Evolutionary conservation across 345 rosid genomes (phyloP).

Genomic region (Noccaea caerulescens): DNA sequence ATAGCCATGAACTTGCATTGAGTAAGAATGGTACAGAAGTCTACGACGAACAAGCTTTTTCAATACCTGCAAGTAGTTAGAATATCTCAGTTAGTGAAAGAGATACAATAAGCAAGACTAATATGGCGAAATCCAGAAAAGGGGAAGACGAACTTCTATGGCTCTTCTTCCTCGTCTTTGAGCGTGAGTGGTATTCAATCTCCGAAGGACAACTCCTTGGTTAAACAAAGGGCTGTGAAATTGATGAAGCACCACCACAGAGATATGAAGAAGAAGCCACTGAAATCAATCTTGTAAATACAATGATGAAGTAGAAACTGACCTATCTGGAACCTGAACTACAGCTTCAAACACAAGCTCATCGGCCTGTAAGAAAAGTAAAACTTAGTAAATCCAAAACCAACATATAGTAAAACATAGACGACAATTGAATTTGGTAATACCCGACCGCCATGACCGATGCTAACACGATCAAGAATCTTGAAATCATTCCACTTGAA

Average conservation of each 20-base stretch:
- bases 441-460: conserved; percentile 93
- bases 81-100: not conserved
- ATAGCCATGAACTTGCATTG: conserved; percentile 93
- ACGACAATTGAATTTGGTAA: not conserved
- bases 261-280: conserved; percentile 15
- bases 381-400: not conserved
- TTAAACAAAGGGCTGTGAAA: conserved; percentile 78
- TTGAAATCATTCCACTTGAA: conserved; percentile 81
- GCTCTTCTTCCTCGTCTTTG: conserved; percentile 91
- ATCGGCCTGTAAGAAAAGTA: conserved; percentile 59
- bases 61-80: conserved; percentile 63
- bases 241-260: conserved; percentile 38
- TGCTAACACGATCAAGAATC: conserved; percentile 75
- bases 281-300: conserved; percentile 25
- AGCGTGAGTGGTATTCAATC: conserved; percentile 69
- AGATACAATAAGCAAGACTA: conserved; percentile 9
- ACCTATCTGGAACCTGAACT: conserved; percentile 75
- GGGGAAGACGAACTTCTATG: conserved; percentile 61
- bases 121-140: not conserved
- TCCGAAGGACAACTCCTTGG: conserved; percentile 81
- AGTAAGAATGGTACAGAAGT: conserved; percentile 87
- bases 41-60: conserved; percentile 79
- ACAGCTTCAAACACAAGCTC: conserved; percentile 86
- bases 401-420: not conserved
- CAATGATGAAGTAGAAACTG: conserved; percentile 31